phyloP scores from a whole-genome alignment of 148 eudicot genomes.

The Chenopodium quinoa region DNA sequence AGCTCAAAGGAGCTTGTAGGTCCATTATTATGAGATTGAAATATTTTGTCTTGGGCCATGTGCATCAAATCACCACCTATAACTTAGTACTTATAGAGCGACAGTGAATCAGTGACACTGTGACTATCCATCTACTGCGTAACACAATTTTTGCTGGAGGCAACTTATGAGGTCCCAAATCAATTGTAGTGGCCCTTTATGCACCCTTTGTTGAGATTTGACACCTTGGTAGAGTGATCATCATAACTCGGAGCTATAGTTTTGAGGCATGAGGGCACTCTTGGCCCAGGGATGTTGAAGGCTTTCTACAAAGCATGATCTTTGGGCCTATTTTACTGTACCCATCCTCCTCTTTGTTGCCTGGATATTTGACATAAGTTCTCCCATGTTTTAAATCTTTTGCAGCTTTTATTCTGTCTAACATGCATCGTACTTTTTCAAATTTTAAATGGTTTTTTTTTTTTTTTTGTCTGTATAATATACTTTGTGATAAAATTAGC shows the following conservation, averaged over 20 bases:
- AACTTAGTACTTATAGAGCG: not conserved
- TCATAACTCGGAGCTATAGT: not conserved
- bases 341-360: not conserved
- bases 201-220: constrained; percentile 8
- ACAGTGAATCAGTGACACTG: not conserved
- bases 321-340: not conserved
- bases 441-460: too few relatives aligned
- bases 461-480: not conserved
- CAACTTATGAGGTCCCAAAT: not conserved
- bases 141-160: not conserved
- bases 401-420: too few relatives aligned
- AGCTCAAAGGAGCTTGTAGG: not conserved
- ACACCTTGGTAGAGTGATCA: constrained; percentile 3
- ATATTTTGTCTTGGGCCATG: constrained; percentile 1
- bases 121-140: not conserved
- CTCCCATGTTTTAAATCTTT: not conserved
- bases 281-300: not conserved
- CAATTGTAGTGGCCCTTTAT: not conserved
- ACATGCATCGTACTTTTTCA: not conserved
- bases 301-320: not conserved
- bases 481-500: too few relatives aligned
- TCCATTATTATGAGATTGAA: not conserved
- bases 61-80: constrained; percentile 4
- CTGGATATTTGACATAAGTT: not conserved
- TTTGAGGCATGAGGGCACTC: not conserved